Conservation (phyloP, 2,329 filamentous ascomycete species). For the Arthrobotrys megalospora region DNA sequence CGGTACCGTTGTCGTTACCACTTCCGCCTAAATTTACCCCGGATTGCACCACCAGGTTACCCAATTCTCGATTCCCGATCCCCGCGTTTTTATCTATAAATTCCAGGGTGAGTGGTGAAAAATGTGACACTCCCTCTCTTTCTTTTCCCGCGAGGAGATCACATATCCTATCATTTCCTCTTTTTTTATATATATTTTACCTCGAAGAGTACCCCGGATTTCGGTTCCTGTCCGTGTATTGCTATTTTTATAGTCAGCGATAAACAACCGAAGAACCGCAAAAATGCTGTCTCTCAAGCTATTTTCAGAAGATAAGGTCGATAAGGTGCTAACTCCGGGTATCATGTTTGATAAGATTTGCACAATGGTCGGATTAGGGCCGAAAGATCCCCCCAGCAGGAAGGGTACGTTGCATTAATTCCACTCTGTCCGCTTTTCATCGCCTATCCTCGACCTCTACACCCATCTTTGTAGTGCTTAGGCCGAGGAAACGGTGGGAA, state of each 20-base stretch:
- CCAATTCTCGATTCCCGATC: slow-evolving; percentile 23
- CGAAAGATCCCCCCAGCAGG: slow-evolving; percentile 63
- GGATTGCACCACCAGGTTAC: slow-evolving; percentile 21
- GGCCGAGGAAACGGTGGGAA: slow-evolving; percentile 4
- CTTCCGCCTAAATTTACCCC: slow-evolving; percentile 36
- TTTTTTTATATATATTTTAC: no score
- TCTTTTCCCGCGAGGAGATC: neutral
- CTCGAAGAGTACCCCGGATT: neutral
- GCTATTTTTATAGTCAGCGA: slow-evolving; percentile 9
- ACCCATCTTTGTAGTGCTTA: neutral
- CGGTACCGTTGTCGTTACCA: slow-evolving; percentile 11
- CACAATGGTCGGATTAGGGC: slow-evolving; percentile 59
- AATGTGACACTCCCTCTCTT: neutral
- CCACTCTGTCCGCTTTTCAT: neutral
- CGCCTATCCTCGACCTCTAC: neutral
- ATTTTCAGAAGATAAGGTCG: slow-evolving; percentile 50
- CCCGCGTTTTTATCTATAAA: slow-evolving; percentile 29
- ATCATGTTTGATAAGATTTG: slow-evolving; percentile 45
- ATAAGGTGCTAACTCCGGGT: slow-evolving; percentile 38
- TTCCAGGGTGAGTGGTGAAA: slow-evolving; percentile 23
- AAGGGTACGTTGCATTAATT: slow-evolving; percentile 63
- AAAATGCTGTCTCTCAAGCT: slow-evolving; percentile 49
- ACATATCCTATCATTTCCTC: neutral
- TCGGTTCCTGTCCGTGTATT: neutral
- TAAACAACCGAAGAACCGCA: slow-evolving; percentile 20